A percentile compares a stretch with the other conserved stretches of the same genome.
phyloP scores from a whole-genome alignment of 2,329 filamentous ascomycete species.

The Orbilia ellipsospora region DNA sequence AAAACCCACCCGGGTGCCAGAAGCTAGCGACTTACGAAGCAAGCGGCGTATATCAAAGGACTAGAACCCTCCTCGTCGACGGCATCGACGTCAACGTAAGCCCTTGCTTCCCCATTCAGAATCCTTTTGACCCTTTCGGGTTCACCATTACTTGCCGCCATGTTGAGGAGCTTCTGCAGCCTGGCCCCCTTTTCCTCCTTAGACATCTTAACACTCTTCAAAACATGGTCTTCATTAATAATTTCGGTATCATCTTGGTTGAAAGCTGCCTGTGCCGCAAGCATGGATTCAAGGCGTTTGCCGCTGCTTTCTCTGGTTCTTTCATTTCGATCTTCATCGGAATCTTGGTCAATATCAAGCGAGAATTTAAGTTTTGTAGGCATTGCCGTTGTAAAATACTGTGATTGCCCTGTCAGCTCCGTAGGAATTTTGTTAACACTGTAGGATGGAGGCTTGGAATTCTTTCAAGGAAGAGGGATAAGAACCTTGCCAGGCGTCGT shows the following conservation, averaged over 20 bases:
- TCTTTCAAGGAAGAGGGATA: slow-evolving; percentile 56
- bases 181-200: slow-evolving; percentile 81
- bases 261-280: slow-evolving; percentile 90
- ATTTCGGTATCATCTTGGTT: slow-evolving; percentile 74
- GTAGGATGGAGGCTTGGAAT: slow-evolving; percentile 33
- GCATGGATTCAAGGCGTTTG: slow-evolving; percentile 90
- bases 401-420: slow-evolving; percentile 79
- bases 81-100: slow-evolving; percentile 84
- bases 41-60: slow-evolving; percentile 97
- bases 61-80: slow-evolving; percentile 94
- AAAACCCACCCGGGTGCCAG: background rate
- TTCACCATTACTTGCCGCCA: slow-evolving; percentile 97
- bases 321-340: slow-evolving; percentile 65
- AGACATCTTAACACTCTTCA: slow-evolving; percentile 77
- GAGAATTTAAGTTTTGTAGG: slow-evolving; percentile 75
- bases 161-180: slow-evolving; percentile 87
- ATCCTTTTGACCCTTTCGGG: slow-evolving; percentile 81
- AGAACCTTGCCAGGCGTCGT: slow-evolving; percentile 97
- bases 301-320: slow-evolving; percentile 77
- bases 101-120: slow-evolving; percentile 76
- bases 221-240: slow-evolving; percentile 82
- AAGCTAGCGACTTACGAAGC: slow-evolving; percentile 75
- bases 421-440: slow-evolving; percentile 55
- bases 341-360: slow-evolving; percentile 65
- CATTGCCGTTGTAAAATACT: slow-evolving; percentile 89